Conservation (phyloP, 306 rosid species). For the Cicer chorassanicum region DNA sequence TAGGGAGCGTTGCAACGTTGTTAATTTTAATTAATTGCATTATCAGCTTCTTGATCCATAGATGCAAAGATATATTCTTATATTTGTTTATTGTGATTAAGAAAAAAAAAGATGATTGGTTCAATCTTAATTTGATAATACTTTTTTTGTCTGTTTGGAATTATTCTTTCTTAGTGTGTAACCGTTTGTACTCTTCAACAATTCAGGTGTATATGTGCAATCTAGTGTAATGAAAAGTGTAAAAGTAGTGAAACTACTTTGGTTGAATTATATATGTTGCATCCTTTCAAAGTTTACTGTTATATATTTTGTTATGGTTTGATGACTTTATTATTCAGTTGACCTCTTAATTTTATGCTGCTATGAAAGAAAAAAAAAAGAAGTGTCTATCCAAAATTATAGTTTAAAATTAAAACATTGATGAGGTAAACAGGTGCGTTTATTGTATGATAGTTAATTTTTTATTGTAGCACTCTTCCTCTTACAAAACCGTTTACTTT, state of each 20-base stretch:
- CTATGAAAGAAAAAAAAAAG: too few relatives aligned
- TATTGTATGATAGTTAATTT: too few relatives aligned
- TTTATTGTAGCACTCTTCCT: too few relatives aligned
- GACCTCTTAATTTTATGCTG: not conserved
- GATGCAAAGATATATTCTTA: not conserved
- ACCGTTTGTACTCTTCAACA: not conserved
- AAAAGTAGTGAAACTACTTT: not conserved
- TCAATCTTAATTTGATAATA: constrained; percentile 7
- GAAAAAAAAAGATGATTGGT: not conserved
- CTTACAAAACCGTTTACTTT: too few relatives aligned
- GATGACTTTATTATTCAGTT: not conserved
- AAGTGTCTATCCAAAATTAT: too few relatives aligned
- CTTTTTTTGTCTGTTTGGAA: not conserved
- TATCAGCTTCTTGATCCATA: not conserved
- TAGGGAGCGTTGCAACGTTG: constrained; percentile 38
- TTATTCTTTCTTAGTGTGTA: constrained; percentile 17
- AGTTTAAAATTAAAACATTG: too few relatives aligned
- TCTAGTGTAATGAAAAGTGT: not conserved
- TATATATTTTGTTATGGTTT: not conserved
- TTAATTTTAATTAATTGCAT: constrained; percentile 26
- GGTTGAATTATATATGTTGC: not conserved
- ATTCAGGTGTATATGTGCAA: constrained; percentile 28
- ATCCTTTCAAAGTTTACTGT: not conserved
- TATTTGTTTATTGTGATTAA: too few relatives aligned
- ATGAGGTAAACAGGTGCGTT: too few relatives aligned